Conservation (phyloP, 768 basidiomycete genomes). For the Stropharia rugosoannulata region DNA sequence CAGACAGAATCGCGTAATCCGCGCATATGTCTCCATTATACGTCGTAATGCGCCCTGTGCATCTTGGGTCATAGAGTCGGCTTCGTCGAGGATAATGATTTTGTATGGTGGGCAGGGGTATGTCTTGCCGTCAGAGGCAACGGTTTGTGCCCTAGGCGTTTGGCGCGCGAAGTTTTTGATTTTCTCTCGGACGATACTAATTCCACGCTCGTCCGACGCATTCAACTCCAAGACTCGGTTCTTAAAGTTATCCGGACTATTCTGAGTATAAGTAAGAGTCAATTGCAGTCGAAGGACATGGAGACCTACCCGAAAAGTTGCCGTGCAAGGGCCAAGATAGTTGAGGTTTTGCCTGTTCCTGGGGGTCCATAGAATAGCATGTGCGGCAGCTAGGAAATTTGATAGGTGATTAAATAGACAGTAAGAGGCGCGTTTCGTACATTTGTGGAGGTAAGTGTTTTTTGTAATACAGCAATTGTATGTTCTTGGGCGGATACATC, state of each 20-base stretch:
- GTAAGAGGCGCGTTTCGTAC: slow-evolving; percentile 36
- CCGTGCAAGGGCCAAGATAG: slow-evolving; percentile 90
- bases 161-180: slow-evolving; percentile 97
- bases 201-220: slow-evolving; percentile 98
- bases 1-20: slow-evolving; percentile 96
- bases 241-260: slow-evolving; percentile 90
- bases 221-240: slow-evolving; percentile 95
- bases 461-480: slow-evolving; percentile 87
- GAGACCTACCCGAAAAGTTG: slow-evolving; percentile 89
- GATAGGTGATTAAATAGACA: slow-evolving; percentile 11
- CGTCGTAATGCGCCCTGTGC: slow-evolving; percentile 94
- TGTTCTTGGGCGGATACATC: slow-evolving; percentile 98
- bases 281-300: neutral
- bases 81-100: slow-evolving; percentile 98
- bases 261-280: neutral
- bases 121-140: slow-evolving; percentile 72
- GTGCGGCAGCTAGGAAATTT: slow-evolving; percentile 78
- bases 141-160: slow-evolving; percentile 77
- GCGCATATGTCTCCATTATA: slow-evolving; percentile 99
- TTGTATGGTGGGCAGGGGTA: slow-evolving; percentile 99
- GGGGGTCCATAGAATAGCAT: slow-evolving; percentile 99
- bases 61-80: slow-evolving; percentile 99
- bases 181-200: slow-evolving; percentile 95
- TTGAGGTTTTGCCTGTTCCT: slow-evolving; percentile 98
- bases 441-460: slow-evolving; percentile 91